A percentile compares a stretch with the other conserved stretches of the same genome.
Conservation (phyloP, 768 basidiomycete species). For the Trichaptum fuscoviolaceum region DNA sequence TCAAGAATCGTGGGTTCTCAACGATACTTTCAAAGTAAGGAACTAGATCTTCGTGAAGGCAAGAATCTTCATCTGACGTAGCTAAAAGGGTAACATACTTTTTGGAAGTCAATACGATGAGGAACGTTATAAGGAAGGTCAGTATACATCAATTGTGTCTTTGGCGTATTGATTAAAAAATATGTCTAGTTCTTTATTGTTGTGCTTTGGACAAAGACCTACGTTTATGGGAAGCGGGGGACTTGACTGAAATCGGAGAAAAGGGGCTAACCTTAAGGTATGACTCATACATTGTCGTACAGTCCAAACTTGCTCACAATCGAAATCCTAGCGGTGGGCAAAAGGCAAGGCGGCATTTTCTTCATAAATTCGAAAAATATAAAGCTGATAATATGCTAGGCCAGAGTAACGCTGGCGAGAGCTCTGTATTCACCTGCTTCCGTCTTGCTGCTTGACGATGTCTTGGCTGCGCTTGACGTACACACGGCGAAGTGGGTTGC, state of each 20-base stretch:
- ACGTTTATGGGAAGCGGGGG: constrained; percentile 42
- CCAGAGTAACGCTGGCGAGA: constrained; percentile 40
- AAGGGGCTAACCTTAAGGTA: constrained; percentile 45
- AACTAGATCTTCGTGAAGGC: not conserved
- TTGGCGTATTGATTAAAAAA: not conserved
- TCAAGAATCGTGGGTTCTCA: constrained; percentile 15
- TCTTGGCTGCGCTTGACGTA: constrained; percentile 40
- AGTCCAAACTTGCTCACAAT: not conserved
- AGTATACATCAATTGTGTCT: not conserved
- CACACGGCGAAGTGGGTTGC: constrained; percentile 32
- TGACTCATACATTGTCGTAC: not conserved
- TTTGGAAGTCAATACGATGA: constrained; percentile 25
- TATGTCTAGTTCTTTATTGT: constrained; percentile 28
- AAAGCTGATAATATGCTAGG: constrained; percentile 17
- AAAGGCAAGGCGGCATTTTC: constrained; percentile 32
- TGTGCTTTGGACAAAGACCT: constrained; percentile 42
- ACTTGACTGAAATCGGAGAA: constrained; percentile 52
- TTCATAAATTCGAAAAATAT: constrained; percentile 4
- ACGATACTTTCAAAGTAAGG: constrained; percentile 13
- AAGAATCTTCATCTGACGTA: not conserved
- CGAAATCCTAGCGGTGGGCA: constrained; percentile 33
- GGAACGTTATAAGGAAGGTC: constrained; percentile 22
- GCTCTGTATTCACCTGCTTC: constrained; percentile 39
- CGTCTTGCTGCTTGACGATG: constrained; percentile 44
- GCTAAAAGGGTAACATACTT: constrained; percentile 20